Evolutionary conservation across 2,329 filamentous ascomycete species (phyloP).

Genomic region (Fusarium sp.): DNA sequence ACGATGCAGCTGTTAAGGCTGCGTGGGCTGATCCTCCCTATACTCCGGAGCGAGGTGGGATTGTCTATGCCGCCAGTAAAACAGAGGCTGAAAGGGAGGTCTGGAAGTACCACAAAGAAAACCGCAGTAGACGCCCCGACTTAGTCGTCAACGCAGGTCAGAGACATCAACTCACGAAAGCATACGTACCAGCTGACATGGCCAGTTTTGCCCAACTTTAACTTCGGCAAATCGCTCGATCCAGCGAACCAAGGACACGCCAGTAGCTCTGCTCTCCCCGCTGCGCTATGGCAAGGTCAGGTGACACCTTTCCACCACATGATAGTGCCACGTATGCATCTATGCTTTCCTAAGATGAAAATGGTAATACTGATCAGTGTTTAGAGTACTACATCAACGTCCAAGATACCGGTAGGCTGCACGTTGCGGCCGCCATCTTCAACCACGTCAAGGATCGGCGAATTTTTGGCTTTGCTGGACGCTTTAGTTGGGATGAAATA

Average conservation of each 20-base stretch:
- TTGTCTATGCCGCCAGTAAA: constrained; percentile 54
- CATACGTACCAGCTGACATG: background rate
- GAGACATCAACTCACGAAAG: background rate
- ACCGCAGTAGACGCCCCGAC: constrained; percentile 37
- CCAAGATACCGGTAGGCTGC: constrained; percentile 61
- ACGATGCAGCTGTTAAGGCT: constrained; percentile 46
- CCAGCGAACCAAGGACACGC: constrained; percentile 35
- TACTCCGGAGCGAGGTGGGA: constrained; percentile 33
- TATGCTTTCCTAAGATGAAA: no score
- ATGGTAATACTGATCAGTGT: background rate
- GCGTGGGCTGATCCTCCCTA: constrained; percentile 53
- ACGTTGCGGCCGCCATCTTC: constrained; percentile 62
- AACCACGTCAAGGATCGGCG: constrained; percentile 59
- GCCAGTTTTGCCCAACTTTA: constrained; percentile 44
- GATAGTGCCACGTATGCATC: constrained; percentile 6
- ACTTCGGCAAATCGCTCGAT: constrained; percentile 42
- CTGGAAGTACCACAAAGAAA: constrained; percentile 51
- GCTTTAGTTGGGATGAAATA: constrained; percentile 59
- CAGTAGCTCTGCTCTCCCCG: constrained; percentile 36
- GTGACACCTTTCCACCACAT: background rate
- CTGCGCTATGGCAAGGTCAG: constrained; percentile 32
- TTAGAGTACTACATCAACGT: constrained; percentile 59
- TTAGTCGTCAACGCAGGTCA: constrained; percentile 45
- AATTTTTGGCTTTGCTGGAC: constrained; percentile 63
- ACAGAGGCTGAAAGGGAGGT: constrained; percentile 48